Conservation (phyloP, 352 stramenopile species). For the Pythium coloratum region DNA sequence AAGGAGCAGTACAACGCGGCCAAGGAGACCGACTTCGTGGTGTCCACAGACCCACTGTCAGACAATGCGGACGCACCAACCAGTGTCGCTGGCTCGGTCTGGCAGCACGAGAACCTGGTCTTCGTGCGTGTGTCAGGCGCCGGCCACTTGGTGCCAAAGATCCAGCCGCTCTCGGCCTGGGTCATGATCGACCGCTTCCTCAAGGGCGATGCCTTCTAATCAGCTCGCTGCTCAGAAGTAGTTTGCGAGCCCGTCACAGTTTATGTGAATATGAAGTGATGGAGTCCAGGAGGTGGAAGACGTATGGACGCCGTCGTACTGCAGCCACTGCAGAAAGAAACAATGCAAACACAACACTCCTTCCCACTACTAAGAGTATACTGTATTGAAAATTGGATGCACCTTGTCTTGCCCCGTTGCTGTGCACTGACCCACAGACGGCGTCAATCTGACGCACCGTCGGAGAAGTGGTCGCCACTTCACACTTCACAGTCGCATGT, state of each 20-base stretch:
- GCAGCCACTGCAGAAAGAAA: no score
- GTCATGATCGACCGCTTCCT: constrained; percentile 84
- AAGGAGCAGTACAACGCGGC: constrained; percentile 76
- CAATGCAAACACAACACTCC: no score
- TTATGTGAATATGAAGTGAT: background rate
- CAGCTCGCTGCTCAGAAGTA: background rate
- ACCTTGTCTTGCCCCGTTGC: no score
- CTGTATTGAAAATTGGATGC: no score
- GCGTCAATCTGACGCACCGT: no score
- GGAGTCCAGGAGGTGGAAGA: no score
- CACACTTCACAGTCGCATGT: no score
- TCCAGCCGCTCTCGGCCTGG: constrained; percentile 81
- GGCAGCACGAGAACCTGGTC: constrained; percentile 38
- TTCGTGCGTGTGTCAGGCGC: constrained; percentile 87
- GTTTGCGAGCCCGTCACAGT: background rate
- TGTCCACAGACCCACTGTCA: background rate
- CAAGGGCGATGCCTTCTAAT: constrained; percentile 8
- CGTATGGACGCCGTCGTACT: no score
- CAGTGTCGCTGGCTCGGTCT: constrained; percentile 8
- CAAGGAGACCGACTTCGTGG: constrained; percentile 23
- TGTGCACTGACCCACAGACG: no score
- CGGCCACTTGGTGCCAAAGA: constrained; percentile 86
- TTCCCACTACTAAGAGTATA: no score
- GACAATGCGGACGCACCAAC: background rate
- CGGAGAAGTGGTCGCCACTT: no score